Evolutionary conservation across 2,329 filamentous ascomycete species (phyloP), one percentile per base, ranked within the genome.

Genomic region (Cryphonectria parasitica): DNA sequence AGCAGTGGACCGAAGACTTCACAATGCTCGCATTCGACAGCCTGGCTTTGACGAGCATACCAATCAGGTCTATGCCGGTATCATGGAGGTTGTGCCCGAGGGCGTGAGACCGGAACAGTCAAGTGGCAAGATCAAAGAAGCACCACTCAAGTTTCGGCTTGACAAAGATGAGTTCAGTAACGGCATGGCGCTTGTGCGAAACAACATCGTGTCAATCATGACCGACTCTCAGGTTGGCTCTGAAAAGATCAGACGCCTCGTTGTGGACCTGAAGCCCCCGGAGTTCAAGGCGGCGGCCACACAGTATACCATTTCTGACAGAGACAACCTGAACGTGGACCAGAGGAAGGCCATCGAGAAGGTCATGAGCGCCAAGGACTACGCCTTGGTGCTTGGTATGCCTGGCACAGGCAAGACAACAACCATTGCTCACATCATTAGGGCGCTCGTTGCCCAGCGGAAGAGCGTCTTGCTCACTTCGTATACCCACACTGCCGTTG

Each of bases 81-180:
- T 98, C 74, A 97, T 98, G 93, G 92, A 97, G 74, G 90, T 97
- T 36, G 86, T 85, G 17, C 84, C 84, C 6, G 86, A 90, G 75
- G 88, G 86, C 1, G 84, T 83, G 49, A 82, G 81, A 0, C 82
- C 84, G 34, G 83, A 87, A 49, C 82, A 88, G 69, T 84, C 86
- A 6, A 80, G 87, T 56, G 83, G 82, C 39, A 86, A 84, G 74
- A 83, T 85, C 74, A 83, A 85, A 70, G 83, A 85, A 69, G 79
- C 86, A 4, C 88, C 88, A 4, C 82, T 92, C 7, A 85, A 89
- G 64, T 99, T 97, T 76, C 91, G 96, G 34, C 84, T 99, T 4
- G 96, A 99, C 81, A 98, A 98, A 79, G 96, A 99, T 76, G 96
- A 99, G 78, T 99, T 99, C 80, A 97, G 94, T 81, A 98, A 97